phyloP scores from a whole-genome alignment of 176 grass and related monocot species.

The Juncus inflexus region DNA sequence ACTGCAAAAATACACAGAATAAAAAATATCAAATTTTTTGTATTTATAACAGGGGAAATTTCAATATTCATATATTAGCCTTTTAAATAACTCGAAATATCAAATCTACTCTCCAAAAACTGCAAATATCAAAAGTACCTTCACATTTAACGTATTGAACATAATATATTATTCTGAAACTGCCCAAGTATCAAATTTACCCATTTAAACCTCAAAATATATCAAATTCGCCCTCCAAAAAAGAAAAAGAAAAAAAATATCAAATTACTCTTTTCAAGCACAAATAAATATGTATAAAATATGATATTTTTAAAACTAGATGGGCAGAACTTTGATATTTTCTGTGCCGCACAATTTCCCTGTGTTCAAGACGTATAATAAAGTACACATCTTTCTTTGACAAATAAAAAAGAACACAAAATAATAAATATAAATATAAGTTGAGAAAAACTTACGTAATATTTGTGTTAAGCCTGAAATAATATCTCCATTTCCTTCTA shows the following conservation, averaged over 20 bases:
- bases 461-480: conserved; percentile 87
- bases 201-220: too few species aligned
- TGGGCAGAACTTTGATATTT: too few species aligned
- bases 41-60: conserved; percentile 5
- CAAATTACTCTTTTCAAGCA: conserved; percentile 19
- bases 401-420: conserved; percentile 17
- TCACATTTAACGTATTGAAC: too few species aligned
- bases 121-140: not conserved
- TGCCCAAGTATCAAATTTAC: too few species aligned
- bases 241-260: conserved; percentile 10
- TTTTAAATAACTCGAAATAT: conserved; percentile 22
- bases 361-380: too few species aligned
- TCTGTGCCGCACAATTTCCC: too few species aligned
- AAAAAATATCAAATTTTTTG: not conserved
- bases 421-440: conserved; percentile 23
- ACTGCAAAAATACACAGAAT: conserved; percentile 35
- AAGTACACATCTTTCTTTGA: not conserved
- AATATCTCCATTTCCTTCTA: conserved; percentile 88
- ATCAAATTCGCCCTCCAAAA: too few species aligned
- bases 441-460: conserved; percentile 56
- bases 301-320: not conserved
- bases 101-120: not conserved
- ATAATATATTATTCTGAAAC: too few species aligned
- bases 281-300: conserved; percentile 15
- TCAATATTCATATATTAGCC: conserved; percentile 22